Evolutionary conservation across 495 filamentous ascomycete genomes (phyloP).

Genomic region (Barbatosphaeria neglecta): DNA sequence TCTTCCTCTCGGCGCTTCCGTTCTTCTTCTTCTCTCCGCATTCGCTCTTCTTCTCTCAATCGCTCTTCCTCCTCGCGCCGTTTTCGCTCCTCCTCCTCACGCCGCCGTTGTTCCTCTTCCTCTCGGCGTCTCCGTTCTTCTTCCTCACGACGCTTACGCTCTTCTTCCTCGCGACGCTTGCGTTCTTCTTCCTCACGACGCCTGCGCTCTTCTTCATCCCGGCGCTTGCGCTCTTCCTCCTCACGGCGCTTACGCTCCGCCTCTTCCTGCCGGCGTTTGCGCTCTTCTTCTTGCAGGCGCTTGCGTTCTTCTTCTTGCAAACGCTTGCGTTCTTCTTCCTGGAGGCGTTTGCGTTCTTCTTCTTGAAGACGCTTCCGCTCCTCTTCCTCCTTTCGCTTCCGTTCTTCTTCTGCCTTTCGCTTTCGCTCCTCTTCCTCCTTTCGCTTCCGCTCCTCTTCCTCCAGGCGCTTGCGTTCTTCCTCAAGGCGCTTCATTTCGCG

Average conservation of each 20-base stretch:
- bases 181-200: slow-evolving; percentile 31
- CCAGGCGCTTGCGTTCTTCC: slow-evolving; percentile 14
- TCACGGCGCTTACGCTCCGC: slow-evolving; percentile 9
- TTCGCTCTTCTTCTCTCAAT: slow-evolving; percentile 9
- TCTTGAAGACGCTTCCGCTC: slow-evolving; percentile 38
- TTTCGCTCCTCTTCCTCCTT: slow-evolving; percentile 27
- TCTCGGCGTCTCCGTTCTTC: slow-evolving; percentile 30
- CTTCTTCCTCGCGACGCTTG: slow-evolving; percentile 23
- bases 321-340: slow-evolving; percentile 33
- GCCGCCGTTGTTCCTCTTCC: slow-evolving; percentile 38
- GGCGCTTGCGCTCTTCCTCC: slow-evolving; percentile 12
- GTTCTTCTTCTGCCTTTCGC: slow-evolving; percentile 31
- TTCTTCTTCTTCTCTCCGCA: slow-evolving; percentile 19
- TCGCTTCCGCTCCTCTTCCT: slow-evolving; percentile 21
- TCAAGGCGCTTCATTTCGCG: too few relatives aligned
- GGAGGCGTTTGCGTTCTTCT: slow-evolving; percentile 39
- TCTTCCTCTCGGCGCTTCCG: slow-evolving; percentile 18
- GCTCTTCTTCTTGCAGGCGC: slow-evolving; percentile 39
- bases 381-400: slow-evolving; percentile 31
- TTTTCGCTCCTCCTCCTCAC: slow-evolving; percentile 13
- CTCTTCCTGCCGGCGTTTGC: not conserved
- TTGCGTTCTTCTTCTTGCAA: slow-evolving; percentile 39
- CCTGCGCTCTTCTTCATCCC: slow-evolving; percentile 15
- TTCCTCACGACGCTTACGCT: slow-evolving; percentile 14
- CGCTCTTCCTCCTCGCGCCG: slow-evolving; percentile 15